phyloP scores from a whole-genome alignment of 257 asterid genomes.

The Catharanthus roseus region DNA sequence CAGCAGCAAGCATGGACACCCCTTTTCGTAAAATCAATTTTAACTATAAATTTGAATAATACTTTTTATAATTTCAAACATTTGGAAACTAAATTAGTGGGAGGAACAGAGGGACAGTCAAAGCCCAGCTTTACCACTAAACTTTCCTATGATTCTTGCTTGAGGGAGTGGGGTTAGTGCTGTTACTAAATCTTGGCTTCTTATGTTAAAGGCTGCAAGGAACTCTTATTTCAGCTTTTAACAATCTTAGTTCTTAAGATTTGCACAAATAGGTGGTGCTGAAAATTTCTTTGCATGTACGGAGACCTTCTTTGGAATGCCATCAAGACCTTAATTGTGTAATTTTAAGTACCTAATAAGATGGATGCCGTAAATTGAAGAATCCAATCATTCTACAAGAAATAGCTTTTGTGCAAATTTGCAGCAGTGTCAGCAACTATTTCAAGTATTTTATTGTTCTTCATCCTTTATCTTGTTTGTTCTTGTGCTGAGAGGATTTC shows the following conservation, averaged over 20 bases:
- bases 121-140: neutral
- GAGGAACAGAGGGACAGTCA: conserved; percentile 1
- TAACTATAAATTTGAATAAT: neutral
- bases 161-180: neutral
- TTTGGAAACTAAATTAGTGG: neutral
- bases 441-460: conserved; percentile 13
- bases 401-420: neutral
- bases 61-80: neutral
- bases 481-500: conserved; percentile 21
- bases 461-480: neutral
- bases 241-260: neutral
- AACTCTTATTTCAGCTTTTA: neutral
- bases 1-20: neutral
- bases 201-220: neutral
- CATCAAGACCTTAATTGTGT: neutral
- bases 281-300: neutral
- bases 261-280: neutral
- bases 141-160: neutral
- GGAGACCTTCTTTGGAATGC: neutral
- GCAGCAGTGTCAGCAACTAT: neutral
- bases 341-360: neutral
- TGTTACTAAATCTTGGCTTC: neutral
- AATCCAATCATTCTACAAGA: neutral
- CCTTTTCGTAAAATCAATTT: neutral
- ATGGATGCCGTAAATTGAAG: neutral